Evolutionary conservation across 768 basidiomycete species (phyloP).

Genomic region (Tulasnella sp.): DNA sequence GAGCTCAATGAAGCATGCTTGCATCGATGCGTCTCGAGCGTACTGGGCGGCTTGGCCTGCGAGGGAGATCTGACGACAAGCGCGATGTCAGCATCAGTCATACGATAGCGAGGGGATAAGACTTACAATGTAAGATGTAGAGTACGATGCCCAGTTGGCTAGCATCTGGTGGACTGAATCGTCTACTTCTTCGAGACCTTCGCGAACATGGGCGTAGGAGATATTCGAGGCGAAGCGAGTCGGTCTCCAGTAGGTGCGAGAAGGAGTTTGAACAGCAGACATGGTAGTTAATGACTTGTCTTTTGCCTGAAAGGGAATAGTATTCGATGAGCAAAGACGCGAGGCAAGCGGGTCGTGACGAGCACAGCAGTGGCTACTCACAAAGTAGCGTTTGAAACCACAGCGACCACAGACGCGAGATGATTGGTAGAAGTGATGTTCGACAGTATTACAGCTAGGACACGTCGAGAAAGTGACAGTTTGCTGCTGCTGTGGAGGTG

Average conservation of each 20-base stretch:
- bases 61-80: neutral
- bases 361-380: neutral
- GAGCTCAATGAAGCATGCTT: constrained; percentile 10
- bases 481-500: neutral
- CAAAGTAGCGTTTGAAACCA: constrained; percentile 13
- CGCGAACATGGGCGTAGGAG: constrained; percentile 13
- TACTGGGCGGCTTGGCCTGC: neutral
- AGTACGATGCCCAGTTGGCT: constrained; percentile 7
- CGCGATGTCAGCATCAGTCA: neutral
- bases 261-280: neutral
- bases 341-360: neutral
- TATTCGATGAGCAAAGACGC: neutral
- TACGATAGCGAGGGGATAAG: neutral
- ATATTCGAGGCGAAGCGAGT: constrained; percentile 2
- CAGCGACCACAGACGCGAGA: constrained; percentile 16
- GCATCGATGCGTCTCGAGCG: neutral
- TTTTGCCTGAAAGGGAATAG: neutral
- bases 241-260: constrained; percentile 18
- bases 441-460: constrained; percentile 16
- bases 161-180: constrained; percentile 8
- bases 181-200: constrained; percentile 15
- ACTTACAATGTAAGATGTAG: constrained; percentile 8
- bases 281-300: neutral
- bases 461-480: constrained; percentile 18
- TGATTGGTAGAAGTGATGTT: constrained; percentile 7